phyloP scores from a whole-genome alignment of 2,329 filamentous ascomycete genomes.

The Microascus cirrosus region DNA sequence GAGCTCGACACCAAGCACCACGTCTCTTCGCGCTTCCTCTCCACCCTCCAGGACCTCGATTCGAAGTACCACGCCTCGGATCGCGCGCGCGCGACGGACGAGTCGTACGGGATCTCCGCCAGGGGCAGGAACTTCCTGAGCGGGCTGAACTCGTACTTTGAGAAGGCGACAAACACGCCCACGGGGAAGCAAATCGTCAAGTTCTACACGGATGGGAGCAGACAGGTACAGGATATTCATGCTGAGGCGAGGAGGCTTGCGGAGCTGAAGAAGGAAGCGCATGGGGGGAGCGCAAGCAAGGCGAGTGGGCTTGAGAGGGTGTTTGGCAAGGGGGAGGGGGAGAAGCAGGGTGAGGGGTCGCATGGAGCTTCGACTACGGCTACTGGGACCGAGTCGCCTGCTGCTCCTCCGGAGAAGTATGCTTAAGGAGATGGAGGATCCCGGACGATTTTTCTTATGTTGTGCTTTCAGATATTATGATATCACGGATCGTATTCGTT shows the following conservation, averaged over 20 bases:
- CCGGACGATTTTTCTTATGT: not conserved
- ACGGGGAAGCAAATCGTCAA: slow-evolving; percentile 78
- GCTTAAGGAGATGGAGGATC: not conserved
- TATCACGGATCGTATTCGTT: not conserved
- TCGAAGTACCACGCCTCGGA: slow-evolving; percentile 79
- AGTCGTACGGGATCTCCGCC: slow-evolving; percentile 69
- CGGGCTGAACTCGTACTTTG: slow-evolving; percentile 79
- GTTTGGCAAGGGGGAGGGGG: slow-evolving; percentile 28
- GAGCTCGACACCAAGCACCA: slow-evolving; percentile 84
- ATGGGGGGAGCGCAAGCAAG: slow-evolving; percentile 48
- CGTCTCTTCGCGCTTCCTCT: slow-evolving; percentile 69
- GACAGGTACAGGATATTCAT: slow-evolving; percentile 92
- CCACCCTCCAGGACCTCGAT: slow-evolving; percentile 67
- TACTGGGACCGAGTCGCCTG: not conserved
- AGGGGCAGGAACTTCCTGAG: slow-evolving; percentile 54
- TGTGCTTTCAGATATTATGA: not conserved
- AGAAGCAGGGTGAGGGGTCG: not conserved
- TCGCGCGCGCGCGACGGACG: slow-evolving; percentile 72
- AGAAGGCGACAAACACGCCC: slow-evolving; percentile 79
- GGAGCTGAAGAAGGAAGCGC: slow-evolving; percentile 66
- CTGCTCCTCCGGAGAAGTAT: not conserved
- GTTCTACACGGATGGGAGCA: slow-evolving; percentile 77
- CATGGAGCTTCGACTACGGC: not conserved
- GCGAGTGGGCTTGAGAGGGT: slow-evolving; percentile 45
- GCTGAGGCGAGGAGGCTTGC: slow-evolving; percentile 80